Percentiles rank a stretch among this genome's conserved stretches.
Evolutionary conservation across 306 rosid species (phyloP).

Genomic region (Boehmeria nivea): DNA sequence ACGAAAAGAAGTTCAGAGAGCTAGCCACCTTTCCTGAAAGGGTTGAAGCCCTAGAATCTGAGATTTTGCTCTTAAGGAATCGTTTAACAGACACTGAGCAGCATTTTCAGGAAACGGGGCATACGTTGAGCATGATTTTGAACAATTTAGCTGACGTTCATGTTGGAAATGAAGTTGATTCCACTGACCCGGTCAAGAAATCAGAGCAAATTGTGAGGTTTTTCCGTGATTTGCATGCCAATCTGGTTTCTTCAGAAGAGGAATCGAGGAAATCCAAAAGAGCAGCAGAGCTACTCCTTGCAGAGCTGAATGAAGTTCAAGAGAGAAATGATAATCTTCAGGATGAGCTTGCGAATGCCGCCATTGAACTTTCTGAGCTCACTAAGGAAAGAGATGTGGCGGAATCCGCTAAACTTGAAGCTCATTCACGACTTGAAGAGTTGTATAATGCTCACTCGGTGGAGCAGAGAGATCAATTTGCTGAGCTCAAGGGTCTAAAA

Average conservation of each 20-base stretch:
- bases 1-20: slow-evolving; percentile 52
- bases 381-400: slow-evolving; percentile 62
- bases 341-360: slow-evolving; percentile 68
- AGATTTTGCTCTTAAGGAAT: slow-evolving; percentile 49
- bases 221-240: slow-evolving; percentile 42
- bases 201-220: slow-evolving; percentile 53
- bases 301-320: slow-evolving; percentile 94
- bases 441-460: slow-evolving; percentile 42
- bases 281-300: slow-evolving; percentile 86
- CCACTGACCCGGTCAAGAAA: slow-evolving; percentile 59
- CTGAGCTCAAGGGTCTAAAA: slow-evolving; percentile 57
- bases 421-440: slow-evolving; percentile 56
- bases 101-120: slow-evolving; percentile 59
- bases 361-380: slow-evolving; percentile 50
- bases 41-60: slow-evolving; percentile 65
- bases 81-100: slow-evolving; percentile 54
- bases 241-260: slow-evolving; percentile 59
- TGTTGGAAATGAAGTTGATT: slow-evolving; percentile 41
- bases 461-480: slow-evolving; percentile 48
- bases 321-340: slow-evolving; percentile 92
- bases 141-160: slow-evolving; percentile 51
- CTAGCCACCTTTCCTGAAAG: slow-evolving; percentile 52
- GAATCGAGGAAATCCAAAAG: slow-evolving; percentile 75
- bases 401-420: slow-evolving; percentile 64
- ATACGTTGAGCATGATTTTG: slow-evolving; percentile 43